Base-by-base conservation (phyloP, 2,329 filamentous ascomycete species). In the Coccinonectria pachysandricola region DNA sequence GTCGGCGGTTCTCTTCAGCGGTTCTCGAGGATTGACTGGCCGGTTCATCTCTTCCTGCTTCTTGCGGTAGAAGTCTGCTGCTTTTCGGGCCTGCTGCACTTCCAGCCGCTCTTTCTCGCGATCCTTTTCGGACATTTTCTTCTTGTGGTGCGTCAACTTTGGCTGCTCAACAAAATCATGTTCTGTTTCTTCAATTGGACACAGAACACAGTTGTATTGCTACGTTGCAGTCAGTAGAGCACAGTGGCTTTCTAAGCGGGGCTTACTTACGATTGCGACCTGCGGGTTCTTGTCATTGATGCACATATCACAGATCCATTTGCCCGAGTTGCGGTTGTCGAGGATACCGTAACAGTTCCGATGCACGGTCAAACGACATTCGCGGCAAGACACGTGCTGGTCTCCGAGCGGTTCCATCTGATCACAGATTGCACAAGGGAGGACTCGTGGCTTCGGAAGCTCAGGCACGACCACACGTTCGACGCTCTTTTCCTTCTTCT, bases 251-350 rank as follows among this genome's bases (percentile, higher is more conserved):
- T 6, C n/a, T 12, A 10, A 14, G 12, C 9, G 3, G 6, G 15
- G 18, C 10, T 15, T 32, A 64, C 75, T 66, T 65, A 82, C 79
- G 31, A 92, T 88, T n/a, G 91, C 95, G 22, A 93, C 79, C 40
- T 84, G 77, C 5, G 88, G 86, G 45, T 79, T 88, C 52, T 86
- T 85, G 50, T 98, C 91, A 48, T 98, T 98, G 19, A 76, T 67
- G 55, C 91, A 98, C 71, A 87, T 93, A 56, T 96, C 91, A 54
- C 91, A 98, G 20, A 79, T 73, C 91, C 91, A 98, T 55, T 93
- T 93, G 22, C 68, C 71, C 16, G 74, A 68, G 28, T 67, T 68
- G 21, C 82, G 73, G 30, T 79, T 75, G 23, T 79, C 74, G 19
- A 71, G 40, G 16, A 96, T 68, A n/a, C 91, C 91, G 49, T 96